Evolutionary conservation across 352 stramenopile genomes (phyloP).

Genomic region (Pythium graminicola): DNA sequence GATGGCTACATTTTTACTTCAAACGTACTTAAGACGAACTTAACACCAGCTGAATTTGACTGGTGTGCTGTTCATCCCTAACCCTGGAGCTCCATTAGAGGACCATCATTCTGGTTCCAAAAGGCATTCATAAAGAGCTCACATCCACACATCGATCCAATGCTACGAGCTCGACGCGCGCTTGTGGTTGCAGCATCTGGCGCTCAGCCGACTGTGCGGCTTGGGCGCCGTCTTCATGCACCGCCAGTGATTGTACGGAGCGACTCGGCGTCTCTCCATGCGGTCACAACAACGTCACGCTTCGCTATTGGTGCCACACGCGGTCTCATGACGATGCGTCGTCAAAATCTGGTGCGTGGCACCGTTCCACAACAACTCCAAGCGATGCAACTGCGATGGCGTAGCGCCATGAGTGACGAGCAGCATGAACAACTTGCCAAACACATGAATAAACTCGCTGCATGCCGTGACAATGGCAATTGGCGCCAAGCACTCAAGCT

Average conservation of each 20-base stretch:
- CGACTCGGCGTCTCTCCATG: neutral
- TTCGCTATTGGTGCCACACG: conserved; percentile 3
- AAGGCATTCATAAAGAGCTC: too few relatives aligned
- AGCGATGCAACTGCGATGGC: conserved; percentile 9
- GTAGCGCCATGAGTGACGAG: conserved; percentile 10
- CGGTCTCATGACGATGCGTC: conserved; percentile 3
- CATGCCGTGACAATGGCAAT: conserved; percentile 54
- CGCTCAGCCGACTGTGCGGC: conserved; percentile 5
- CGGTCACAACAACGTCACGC: conserved; percentile 1
- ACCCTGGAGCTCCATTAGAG: too few relatives aligned
- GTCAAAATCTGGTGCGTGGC: neutral
- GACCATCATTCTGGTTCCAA: too few relatives aligned
- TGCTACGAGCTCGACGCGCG: conserved; percentile 26
- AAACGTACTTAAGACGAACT: conserved; percentile 2
- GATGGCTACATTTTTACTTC: conserved; percentile 12
- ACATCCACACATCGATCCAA: neutral
- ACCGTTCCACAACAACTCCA: neutral
- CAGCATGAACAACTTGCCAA: conserved; percentile 22
- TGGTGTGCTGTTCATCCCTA: too few relatives aligned
- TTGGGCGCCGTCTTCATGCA: conserved; percentile 17
- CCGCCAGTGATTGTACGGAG: neutral
- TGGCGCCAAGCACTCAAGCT: conserved; percentile 71
- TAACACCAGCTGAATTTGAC: conserved; percentile 4
- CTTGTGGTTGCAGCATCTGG: conserved; percentile 6
- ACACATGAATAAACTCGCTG: conserved; percentile 37